Percentiles rank a stretch among this genome's conserved stretches.
These are phyloP conservation scores for Xylariales sp. DNA, from an alignment of 2,329 filamentous ascomycete species.

Conservation along the genomic window DNA sequence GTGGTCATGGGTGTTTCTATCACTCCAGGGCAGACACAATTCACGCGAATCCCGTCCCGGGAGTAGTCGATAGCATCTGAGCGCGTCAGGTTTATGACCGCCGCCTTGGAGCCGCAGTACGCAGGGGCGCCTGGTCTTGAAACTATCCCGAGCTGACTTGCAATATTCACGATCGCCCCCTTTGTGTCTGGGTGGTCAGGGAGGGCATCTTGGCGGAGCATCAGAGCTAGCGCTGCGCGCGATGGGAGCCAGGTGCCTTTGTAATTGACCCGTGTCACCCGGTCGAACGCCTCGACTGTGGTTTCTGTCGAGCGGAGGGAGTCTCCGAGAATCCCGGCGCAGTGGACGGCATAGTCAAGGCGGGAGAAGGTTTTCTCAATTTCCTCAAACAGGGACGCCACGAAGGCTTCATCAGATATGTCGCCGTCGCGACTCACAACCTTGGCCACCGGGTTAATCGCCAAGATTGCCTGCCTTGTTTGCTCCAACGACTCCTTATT, in stretches of 20 bases:
- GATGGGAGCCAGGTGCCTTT: constrained; percentile 44
- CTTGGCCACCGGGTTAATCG: constrained; percentile 26
- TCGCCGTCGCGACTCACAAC: constrained; percentile 36
- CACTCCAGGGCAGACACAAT: constrained; percentile 35
- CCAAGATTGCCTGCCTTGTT: constrained; percentile 26
- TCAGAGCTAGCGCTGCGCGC: constrained; percentile 35
- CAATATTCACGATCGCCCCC: constrained; percentile 47
- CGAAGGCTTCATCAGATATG: constrained; percentile 41
- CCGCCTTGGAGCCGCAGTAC: constrained; percentile 55
- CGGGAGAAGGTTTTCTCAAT: constrained; percentile 33
- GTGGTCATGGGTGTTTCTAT: constrained; percentile 44
- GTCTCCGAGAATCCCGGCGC: constrained; percentile 46
- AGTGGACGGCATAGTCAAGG: constrained; percentile 53
- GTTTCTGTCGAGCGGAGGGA: constrained; percentile 40
- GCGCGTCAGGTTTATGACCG: constrained; percentile 53
- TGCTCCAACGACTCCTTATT: constrained; percentile 32
- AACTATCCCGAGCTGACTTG: constrained; percentile 48
- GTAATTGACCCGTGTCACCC: constrained; percentile 52
- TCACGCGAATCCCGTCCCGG: constrained; percentile 29
- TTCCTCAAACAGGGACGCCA: constrained; percentile 29
- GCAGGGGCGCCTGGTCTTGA: constrained; percentile 42
- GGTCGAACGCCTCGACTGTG: constrained; percentile 43
- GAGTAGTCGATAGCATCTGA: constrained; percentile 55
- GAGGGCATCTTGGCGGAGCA: constrained; percentile 40
- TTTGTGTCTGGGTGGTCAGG: constrained; percentile 34